These are phyloP conservation scores for Haplosporangium gracile DNA, from an alignment of 192 early-diverging fungal species.

Conservation along the genomic window DNA sequence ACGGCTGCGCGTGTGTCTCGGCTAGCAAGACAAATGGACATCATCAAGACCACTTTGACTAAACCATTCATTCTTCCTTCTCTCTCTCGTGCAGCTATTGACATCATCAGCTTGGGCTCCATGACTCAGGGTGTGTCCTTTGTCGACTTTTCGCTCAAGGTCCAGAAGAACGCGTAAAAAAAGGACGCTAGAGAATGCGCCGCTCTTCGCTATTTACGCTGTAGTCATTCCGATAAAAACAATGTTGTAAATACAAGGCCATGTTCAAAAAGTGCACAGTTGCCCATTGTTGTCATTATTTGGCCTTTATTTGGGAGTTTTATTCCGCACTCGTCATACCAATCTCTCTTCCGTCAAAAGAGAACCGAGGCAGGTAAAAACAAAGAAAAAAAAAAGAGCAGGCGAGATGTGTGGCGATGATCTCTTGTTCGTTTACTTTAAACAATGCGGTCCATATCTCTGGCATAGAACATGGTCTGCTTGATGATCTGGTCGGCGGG, in stretches of 20 bases:
- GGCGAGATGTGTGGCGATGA: background rate
- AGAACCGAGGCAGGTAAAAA: background rate
- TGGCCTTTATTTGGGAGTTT: background rate
- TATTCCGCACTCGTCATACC: background rate
- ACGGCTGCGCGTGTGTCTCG: background rate
- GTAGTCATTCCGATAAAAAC: background rate
- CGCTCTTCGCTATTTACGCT: background rate
- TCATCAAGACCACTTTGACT: background rate
- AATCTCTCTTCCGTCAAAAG: background rate
- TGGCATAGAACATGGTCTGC: constrained; percentile 89
- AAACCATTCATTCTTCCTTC: background rate
- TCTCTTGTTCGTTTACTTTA: constrained; percentile 25
- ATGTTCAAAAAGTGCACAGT: background rate
- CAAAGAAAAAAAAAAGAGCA: background rate
- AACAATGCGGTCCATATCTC: constrained; percentile 97
- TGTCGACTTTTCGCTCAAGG: constrained; percentile 98
- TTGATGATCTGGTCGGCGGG: constrained; percentile 88
- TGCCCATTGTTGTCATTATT: background rate
- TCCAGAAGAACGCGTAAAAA: constrained; percentile 60
- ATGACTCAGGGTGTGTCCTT: constrained; percentile 96
- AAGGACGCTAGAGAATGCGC: background rate
- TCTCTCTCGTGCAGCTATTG: constrained; percentile 67
- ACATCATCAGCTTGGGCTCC: constrained; percentile 93
- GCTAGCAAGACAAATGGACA: background rate
- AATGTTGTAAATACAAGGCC: background rate